Base-by-base conservation (phyloP, 176 grass and related monocot species). In the Leersia perrieri region DNA sequence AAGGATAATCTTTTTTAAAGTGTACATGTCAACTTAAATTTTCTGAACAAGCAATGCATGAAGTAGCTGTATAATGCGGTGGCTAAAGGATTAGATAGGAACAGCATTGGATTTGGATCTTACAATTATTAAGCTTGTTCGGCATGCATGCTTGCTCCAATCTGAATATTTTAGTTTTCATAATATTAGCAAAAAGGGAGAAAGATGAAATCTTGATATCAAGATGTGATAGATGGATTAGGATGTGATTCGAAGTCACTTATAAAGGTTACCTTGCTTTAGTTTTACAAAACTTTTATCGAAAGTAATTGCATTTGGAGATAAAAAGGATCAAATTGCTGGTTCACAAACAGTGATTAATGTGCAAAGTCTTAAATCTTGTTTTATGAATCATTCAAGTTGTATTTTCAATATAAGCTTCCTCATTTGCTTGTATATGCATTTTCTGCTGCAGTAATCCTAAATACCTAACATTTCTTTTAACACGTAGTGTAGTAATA, bases 1-100 rank as follows among this genome's bases (percentile, higher is more conserved):
- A 77, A 87, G 85, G 55, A 82, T 39, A 70, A 39, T 38, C 22
- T 75, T 51, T 82, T 82, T 61, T 18, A 44, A 68, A 44, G 29
- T 73, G 53, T 64, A 68, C 42, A 83, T 65, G 57, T 67, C 80
- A 60, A 60, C 41, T 57, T 47, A 28, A 33, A 73, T 28, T 60
- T 83, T 32, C 79, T 40, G 49, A 53, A 82, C 57, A 70, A 64
- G 7, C 18, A 63, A 71, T 72, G 68, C 60, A 55, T 73, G 53
- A 41, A 2, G 38, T 35, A 82, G 8, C 76, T 60, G 5, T 8
- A 78, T 78, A 64, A 18, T 67, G 40, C 8, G 74, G 63, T 73
- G 44, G 35, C 0, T 60, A 30, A 77, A 44, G 14, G 69, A 88
- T 14, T 60, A 83, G 34, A 67, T 78, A 72, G 66, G 28, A 27